These are phyloP conservation scores for Nakaseomyces nivariensis DNA, from an alignment of 1,139 yeast species.

Conservation along the genomic window DNA sequence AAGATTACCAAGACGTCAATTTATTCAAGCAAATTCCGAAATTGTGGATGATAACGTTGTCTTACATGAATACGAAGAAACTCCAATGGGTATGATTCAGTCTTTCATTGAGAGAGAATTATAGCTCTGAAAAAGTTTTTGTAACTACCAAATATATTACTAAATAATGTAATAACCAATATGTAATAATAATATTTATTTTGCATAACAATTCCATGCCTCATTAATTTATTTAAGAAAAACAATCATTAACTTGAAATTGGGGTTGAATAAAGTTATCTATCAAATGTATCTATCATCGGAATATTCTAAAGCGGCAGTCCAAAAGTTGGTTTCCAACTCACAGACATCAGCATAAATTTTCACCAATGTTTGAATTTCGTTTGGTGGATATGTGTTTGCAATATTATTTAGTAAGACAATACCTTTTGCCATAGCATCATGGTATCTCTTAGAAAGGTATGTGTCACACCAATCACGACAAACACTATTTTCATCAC, in stretches of 20 bases:
- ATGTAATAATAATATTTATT: neutral
- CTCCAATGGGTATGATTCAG: constrained; percentile 67
- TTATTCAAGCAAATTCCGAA: constrained; percentile 61
- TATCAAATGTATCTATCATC: neutral
- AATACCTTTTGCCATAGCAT: constrained; percentile 44
- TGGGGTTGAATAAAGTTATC: neutral
- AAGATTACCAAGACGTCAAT: constrained; percentile 74
- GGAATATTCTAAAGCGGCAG: constrained; percentile 27
- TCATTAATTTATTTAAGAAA: too few relatives aligned
- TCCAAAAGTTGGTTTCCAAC: constrained; percentile 61
- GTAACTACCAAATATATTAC: neutral
- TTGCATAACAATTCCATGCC: too few relatives aligned
- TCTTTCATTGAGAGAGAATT: constrained; percentile 58
- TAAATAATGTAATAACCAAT: neutral
- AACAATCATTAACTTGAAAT: too few relatives aligned
- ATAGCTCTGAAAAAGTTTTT: neutral
- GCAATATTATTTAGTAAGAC: constrained; percentile 38
- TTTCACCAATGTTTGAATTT: constrained; percentile 44
- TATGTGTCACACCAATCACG: constrained; percentile 54
- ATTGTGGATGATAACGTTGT: constrained; percentile 37
- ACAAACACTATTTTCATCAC: constrained; percentile 33
- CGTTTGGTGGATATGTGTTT: constrained; percentile 30
- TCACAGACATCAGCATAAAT: constrained; percentile 50
- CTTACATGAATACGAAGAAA: constrained; percentile 63
- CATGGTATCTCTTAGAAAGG: constrained; percentile 43